These are phyloP conservation scores for Talinum fruticosum DNA, from an alignment of 148 eudicot species.

Conservation along the genomic window DNA sequence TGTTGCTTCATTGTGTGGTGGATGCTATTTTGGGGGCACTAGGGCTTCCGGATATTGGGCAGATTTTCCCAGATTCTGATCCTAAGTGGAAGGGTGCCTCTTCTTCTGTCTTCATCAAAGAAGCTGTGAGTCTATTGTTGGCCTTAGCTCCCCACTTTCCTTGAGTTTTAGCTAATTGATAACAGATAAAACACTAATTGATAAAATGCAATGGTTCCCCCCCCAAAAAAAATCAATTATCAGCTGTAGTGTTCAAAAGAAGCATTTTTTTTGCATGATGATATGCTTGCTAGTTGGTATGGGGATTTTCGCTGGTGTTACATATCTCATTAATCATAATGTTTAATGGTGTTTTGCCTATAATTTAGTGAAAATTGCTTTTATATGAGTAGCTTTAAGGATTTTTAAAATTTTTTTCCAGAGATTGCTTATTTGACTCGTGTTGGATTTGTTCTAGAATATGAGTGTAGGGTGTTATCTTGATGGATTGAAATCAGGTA, in stretches of 20 bases:
- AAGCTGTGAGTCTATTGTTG: constrained; percentile 64
- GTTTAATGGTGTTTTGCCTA: neutral
- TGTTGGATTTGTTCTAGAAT: neutral
- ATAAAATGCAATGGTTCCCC: too few species aligned
- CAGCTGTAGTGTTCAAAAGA: neutral
- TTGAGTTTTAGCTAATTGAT: too few species aligned
- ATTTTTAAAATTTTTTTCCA: neutral
- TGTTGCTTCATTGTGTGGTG: constrained; percentile 89
- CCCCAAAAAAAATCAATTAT: too few species aligned
- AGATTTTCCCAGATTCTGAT: constrained; percentile 88
- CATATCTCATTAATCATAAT: neutral
- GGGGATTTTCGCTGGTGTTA: neutral
- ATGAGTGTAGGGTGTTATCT: neutral
- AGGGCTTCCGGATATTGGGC: constrained; percentile 95
- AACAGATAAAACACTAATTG: too few species aligned
- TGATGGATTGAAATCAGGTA: neutral
- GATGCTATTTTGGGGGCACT: constrained; percentile 96
- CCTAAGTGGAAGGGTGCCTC: constrained; percentile 97
- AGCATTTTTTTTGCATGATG: neutral
- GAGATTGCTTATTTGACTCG: neutral
- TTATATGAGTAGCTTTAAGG: neutral
- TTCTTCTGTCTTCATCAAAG: constrained; percentile 85
- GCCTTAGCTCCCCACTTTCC: neutral
- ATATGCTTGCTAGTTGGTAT: neutral
- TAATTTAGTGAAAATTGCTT: neutral